A percentile compares a stretch with the other conserved stretches of the same genome.
These are phyloP conservation scores for Atkinsonella texensis DNA, from an alignment of 2,329 filamentous ascomycete genomes.

Conservation along the genomic window DNA sequence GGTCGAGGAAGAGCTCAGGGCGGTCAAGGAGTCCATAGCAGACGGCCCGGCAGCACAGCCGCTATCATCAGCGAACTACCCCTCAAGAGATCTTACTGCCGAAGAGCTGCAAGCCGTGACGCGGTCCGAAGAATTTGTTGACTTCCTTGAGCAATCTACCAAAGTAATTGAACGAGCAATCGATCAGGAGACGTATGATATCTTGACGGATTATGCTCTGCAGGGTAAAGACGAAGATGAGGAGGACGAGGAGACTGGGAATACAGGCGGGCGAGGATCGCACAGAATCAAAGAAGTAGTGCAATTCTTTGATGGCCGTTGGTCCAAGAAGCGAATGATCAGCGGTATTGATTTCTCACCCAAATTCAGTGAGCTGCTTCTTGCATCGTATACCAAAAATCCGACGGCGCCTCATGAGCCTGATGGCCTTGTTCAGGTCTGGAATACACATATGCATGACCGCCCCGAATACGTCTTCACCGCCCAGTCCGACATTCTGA, in stretches of 20 bases:
- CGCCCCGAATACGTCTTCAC: slow-evolving; percentile 95
- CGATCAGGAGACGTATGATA: slow-evolving; percentile 84
- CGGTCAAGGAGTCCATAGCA: slow-evolving; percentile 48
- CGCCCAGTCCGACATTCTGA: slow-evolving; percentile 87
- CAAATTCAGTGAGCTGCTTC: slow-evolving; percentile 84
- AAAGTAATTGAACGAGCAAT: slow-evolving; percentile 95
- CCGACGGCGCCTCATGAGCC: slow-evolving; percentile 88
- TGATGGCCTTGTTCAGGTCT: slow-evolving; percentile 86
- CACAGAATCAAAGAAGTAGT: slow-evolving; percentile 74
- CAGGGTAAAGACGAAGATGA: slow-evolving; percentile 66
- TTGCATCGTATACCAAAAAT: slow-evolving; percentile 96
- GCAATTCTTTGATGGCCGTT: slow-evolving; percentile 89
- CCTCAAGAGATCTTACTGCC: slow-evolving; percentile 63
- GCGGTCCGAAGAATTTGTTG: slow-evolving; percentile 82
- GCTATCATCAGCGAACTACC: slow-evolving; percentile 45
- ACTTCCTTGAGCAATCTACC: slow-evolving; percentile 89
- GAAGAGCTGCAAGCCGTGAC: slow-evolving; percentile 89
- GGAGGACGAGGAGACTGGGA: slow-evolving; percentile 67
- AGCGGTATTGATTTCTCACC: slow-evolving; percentile 91
- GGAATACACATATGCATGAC: slow-evolving; percentile 92
- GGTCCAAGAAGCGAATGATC: slow-evolving; percentile 96
- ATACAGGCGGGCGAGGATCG: slow-evolving; percentile 57
- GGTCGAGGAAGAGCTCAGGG: slow-evolving; percentile 83
- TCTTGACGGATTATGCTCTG: slow-evolving; percentile 85
- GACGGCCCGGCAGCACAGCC: slow-evolving; percentile 26